These are phyloP conservation scores for Calocybe cyanea DNA, from an alignment of 768 basidiomycete genomes.

Conservation along the genomic window DNA sequence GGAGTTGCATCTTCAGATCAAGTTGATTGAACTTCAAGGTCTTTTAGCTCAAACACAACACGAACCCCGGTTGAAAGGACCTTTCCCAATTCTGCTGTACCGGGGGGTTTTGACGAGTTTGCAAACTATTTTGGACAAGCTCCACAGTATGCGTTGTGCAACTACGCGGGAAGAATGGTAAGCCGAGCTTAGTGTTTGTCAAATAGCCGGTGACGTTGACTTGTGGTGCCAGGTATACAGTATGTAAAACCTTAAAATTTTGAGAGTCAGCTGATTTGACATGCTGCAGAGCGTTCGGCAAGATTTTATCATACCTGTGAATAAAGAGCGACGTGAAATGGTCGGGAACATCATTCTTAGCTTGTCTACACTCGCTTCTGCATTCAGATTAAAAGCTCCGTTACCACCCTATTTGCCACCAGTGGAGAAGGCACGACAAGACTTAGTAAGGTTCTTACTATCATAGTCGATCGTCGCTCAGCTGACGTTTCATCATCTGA, in stretches of 20 bases:
- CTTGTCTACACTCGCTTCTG: conserved; percentile 75
- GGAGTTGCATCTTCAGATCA: conserved; percentile 93
- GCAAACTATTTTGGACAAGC: conserved; percentile 80
- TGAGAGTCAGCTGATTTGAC: background rate
- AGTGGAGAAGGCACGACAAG: conserved; percentile 78
- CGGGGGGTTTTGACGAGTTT: conserved; percentile 77
- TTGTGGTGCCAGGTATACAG: conserved; percentile 59
- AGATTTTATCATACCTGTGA: conserved; percentile 91
- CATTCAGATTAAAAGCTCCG: conserved; percentile 83
- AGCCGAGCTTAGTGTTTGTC: conserved; percentile 18
- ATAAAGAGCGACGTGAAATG: conserved; percentile 87
- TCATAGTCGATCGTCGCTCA: conserved; percentile 1
- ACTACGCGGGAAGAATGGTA: conserved; percentile 94
- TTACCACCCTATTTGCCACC: conserved; percentile 96
- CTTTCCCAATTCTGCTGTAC: conserved; percentile 86
- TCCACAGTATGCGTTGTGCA: conserved; percentile 98
- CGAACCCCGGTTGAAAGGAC: conserved; percentile 94
- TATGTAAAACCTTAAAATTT: conserved; percentile 27
- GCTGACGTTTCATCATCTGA: conserved; percentile 23
- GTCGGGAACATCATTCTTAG: conserved; percentile 92
- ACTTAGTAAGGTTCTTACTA: conserved; percentile 49
- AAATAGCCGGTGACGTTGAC: conserved; percentile 2
- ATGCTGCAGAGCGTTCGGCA: conserved; percentile 62
- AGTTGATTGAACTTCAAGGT: conserved; percentile 80
- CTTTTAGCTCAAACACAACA: conserved; percentile 87